These are phyloP conservation scores for Chloris gayana DNA, from an alignment of 176 grass and related monocot species.

Conservation along the genomic window DNA sequence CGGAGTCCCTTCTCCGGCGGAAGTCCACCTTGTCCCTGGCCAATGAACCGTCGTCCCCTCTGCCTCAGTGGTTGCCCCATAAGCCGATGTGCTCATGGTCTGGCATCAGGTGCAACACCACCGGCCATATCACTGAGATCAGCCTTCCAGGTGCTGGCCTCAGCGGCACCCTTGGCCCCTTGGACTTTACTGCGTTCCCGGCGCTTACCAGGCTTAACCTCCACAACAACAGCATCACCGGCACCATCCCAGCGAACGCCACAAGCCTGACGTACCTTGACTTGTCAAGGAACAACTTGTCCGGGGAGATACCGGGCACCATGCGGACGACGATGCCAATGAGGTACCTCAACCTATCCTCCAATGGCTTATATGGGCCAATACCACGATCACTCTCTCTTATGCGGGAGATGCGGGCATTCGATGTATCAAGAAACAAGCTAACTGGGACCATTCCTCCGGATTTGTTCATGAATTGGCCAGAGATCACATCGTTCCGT, in stretches of 20 bases:
- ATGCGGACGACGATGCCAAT: constrained; percentile 4
- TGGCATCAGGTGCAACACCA: constrained; percentile 43
- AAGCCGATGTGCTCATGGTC: constrained; percentile 51
- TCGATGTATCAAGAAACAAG: constrained; percentile 55
- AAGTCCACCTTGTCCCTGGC: constrained; percentile 43
- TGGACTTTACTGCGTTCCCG: constrained; percentile 38
- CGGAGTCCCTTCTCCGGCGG: constrained; percentile 45
- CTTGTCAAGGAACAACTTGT: constrained; percentile 48
- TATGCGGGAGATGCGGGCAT: constrained; percentile 42
- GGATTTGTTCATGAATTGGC: constrained; percentile 50
- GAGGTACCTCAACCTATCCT: constrained; percentile 50
- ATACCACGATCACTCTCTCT: constrained; percentile 34
- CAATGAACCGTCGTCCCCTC: neutral
- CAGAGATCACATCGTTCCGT: constrained; percentile 32
- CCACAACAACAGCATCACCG: constrained; percentile 40
- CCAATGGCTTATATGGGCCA: constrained; percentile 24
- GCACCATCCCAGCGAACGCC: constrained; percentile 25
- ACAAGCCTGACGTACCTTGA: constrained; percentile 47
- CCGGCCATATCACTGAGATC: constrained; percentile 35
- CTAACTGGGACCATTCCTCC: constrained; percentile 41
- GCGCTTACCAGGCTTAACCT: constrained; percentile 54
- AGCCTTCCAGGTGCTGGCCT: constrained; percentile 31
- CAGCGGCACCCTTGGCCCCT: constrained; percentile 24
- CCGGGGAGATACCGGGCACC: constrained; percentile 19
- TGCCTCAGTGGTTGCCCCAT: constrained; percentile 46